Conservation (phyloP, 352 stramenopile genomes). For the Blastocystis sp. region DNA sequence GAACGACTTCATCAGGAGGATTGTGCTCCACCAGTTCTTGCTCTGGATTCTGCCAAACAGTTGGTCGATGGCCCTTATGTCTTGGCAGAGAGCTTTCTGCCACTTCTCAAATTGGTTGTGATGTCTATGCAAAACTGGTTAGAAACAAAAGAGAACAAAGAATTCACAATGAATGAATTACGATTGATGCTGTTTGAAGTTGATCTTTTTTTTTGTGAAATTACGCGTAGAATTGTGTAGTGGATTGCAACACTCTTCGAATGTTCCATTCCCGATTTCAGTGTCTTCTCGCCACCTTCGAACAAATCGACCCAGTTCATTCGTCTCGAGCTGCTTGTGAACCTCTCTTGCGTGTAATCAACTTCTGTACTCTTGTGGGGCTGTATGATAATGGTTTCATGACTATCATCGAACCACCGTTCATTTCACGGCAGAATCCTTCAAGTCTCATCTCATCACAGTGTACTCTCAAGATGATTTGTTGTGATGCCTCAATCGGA, state of each 20-base stretch:
- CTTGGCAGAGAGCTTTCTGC: constrained; percentile 91
- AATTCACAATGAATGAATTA: constrained; percentile 80
- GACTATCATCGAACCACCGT: not conserved
- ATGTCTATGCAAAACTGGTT: constrained; percentile 81
- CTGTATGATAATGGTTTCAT: constrained; percentile 64
- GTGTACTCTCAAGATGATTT: constrained; percentile 83
- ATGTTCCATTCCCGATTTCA: constrained; percentile 93
- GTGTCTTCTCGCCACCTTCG: constrained; percentile 84
- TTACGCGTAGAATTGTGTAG: constrained; percentile 80
- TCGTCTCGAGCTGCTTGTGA: not conserved
- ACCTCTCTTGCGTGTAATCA: constrained; percentile 48
- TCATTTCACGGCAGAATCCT: not conserved
- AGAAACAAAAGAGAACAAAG: constrained; percentile 84
- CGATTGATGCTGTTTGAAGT: constrained; percentile 57
- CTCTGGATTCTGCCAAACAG: constrained; percentile 64
- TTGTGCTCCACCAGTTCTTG: not conserved
- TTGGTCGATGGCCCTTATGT: constrained; percentile 82
- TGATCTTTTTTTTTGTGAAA: constrained; percentile 63
- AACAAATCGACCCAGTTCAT: not conserved
- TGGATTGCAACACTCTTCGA: constrained; percentile 91
- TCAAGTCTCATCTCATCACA: constrained; percentile 66
- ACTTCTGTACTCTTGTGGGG: constrained; percentile 65
- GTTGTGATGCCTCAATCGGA: constrained; percentile 89
- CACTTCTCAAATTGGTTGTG: constrained; percentile 90
- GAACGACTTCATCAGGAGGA: not conserved